phyloP scores from a whole-genome alignment of 305 asterid genomes.

The Striga hermonthica region DNA sequence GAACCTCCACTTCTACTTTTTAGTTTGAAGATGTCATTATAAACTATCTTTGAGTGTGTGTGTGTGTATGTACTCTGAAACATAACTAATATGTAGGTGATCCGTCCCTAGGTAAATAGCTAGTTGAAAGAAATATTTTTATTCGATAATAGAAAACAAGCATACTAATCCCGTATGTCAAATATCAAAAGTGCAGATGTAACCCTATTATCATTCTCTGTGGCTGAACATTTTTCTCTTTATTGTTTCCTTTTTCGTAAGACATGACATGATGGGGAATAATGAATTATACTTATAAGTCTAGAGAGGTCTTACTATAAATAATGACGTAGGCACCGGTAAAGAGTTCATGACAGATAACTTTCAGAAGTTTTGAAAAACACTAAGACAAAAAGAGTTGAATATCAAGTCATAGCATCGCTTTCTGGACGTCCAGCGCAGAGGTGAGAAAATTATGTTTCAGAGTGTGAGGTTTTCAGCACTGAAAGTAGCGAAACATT shows the following conservation, averaged over 20 bases:
- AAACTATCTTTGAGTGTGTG: neutral
- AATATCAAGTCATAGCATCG: neutral
- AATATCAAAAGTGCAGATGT: too few relatives aligned
- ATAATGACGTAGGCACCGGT: neutral
- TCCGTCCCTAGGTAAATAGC: neutral
- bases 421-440: neutral
- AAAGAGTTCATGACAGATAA: neutral
- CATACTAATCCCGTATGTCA: too few relatives aligned
- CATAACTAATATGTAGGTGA: neutral
- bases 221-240: too few relatives aligned
- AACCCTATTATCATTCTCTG: too few relatives aligned
- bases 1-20: neutral
- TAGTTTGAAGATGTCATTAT: neutral
- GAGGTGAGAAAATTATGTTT: neutral
- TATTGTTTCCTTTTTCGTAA: too few relatives aligned
- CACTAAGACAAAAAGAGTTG: conserved; percentile 2
- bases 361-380: too few relatives aligned
- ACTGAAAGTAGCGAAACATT: neutral
- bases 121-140: too few relatives aligned
- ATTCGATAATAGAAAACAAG: too few relatives aligned
- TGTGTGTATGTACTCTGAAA: too few relatives aligned
- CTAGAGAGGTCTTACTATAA: too few relatives aligned
- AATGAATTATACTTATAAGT: too few relatives aligned
- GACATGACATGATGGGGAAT: too few relatives aligned
- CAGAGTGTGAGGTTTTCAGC: neutral